Percentiles rank a stretch among this genome's conserved stretches.
phyloP scores from a whole-genome alignment of 73 alveolate genomes.

The Stentor coeruleus region DNA sequence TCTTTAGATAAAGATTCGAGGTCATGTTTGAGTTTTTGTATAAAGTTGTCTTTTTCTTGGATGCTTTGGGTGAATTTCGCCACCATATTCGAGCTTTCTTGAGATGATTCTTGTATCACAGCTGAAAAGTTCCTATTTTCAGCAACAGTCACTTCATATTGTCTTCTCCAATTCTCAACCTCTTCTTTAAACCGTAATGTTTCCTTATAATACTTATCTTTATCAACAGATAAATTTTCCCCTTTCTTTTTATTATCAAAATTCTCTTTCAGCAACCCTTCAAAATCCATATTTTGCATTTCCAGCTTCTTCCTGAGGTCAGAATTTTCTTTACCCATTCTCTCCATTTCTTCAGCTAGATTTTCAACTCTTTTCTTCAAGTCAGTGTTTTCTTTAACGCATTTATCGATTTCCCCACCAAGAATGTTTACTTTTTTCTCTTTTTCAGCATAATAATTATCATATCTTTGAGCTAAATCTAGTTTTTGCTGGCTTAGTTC shows the following conservation, averaged over 20 bases:
- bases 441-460: neutral
- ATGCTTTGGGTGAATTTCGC: neutral
- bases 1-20: too few relatives aligned
- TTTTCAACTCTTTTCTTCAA: neutral
- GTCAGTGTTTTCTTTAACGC: neutral
- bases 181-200: neutral
- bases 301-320: too few relatives aligned
- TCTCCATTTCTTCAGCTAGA: slow-evolving; percentile 9
- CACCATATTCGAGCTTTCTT: neutral
- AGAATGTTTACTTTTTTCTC: neutral
- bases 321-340: neutral
- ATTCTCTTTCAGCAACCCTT: too few relatives aligned
- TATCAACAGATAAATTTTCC: too few relatives aligned
- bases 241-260: too few relatives aligned
- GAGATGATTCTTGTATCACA: neutral
- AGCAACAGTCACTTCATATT: neutral
- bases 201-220: too few relatives aligned
- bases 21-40: too few relatives aligned
- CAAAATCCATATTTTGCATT: too few relatives aligned
- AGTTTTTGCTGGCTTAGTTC: neutral
- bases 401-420: neutral
- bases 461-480: neutral
- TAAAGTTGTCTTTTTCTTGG: neutral
- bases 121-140: neutral
- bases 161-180: neutral